Percentiles rank a stretch among this genome's conserved stretches.
Conservation (phyloP, 2,329 filamentous ascomycete genomes). For the Raffaelea deltoideospora region DNA sequence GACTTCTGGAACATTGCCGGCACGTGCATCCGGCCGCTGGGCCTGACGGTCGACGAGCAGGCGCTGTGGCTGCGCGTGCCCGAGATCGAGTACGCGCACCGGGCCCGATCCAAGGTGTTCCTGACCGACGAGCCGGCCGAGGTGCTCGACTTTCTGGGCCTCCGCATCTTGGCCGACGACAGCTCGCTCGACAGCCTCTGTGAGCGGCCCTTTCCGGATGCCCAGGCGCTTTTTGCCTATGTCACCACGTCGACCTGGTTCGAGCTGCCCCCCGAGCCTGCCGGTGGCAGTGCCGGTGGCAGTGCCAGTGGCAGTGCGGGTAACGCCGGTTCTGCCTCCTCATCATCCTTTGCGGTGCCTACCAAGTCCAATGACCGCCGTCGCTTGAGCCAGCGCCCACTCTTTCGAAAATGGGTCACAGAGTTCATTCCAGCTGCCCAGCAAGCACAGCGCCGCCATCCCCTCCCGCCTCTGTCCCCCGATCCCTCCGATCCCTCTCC, state of each 20-base stretch:
- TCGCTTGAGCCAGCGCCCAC: constrained; percentile 35
- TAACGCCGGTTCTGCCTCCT: too few relatives aligned
- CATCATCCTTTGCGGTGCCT: neutral
- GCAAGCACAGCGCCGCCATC: constrained; percentile 24
- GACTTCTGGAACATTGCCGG: constrained; percentile 54
- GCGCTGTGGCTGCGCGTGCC: constrained; percentile 51
- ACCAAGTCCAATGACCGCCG: constrained; percentile 38
- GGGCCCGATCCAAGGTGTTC: constrained; percentile 40
- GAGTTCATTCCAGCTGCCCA: constrained; percentile 42
- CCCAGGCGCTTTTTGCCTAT: constrained; percentile 48
- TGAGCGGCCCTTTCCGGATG: constrained; percentile 36
- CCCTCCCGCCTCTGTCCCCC: constrained; percentile 8
- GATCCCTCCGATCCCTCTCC: too few relatives aligned
- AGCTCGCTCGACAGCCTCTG: constrained; percentile 25
- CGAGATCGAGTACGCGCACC: constrained; percentile 48
- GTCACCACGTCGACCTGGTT: constrained; percentile 43
- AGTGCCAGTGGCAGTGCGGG: too few relatives aligned
- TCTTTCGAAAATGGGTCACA: constrained; percentile 46
- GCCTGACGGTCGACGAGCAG: constrained; percentile 48
- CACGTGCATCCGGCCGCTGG: constrained; percentile 47
- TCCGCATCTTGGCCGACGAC: constrained; percentile 20
- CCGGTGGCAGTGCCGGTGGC: neutral
- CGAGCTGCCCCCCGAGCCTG: constrained; percentile 18
- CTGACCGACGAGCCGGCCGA: constrained; percentile 40
- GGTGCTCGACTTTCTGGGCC: constrained; percentile 47